Base-by-base conservation (phyloP, 1,139 yeast species). In the Scheffersomyces segobiensis region DNA sequence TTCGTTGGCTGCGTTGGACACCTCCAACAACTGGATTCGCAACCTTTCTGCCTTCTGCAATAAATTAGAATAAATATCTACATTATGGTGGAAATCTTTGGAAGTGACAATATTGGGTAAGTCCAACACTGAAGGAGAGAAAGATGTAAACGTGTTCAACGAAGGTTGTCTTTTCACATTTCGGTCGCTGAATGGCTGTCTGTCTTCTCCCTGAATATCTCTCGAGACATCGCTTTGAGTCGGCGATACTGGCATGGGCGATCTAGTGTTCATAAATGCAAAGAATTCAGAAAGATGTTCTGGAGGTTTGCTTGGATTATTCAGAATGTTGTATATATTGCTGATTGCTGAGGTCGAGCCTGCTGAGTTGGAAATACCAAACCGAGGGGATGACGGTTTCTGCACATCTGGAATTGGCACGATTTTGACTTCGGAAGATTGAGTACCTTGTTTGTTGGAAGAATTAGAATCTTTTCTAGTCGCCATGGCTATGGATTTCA, bases 1-100 rank as follows among this genome's bases (percentile, higher is more conserved):
- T 56, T 85, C 88, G 46, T 88, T 88, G 8, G 96, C 91, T 0
- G 92, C 88, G 22, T 72, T 72, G 0, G 93, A 81, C 32, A 88
- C 82, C 4, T 69, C 69, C 24, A 76, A 63, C 58, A 91, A 72
- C 1, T 89, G 84, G 14, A 72, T 65, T 18, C 86, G 74, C 64
- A 88, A 86, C 17, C 72, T 73, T 18, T 74, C 76, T 0, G 95
- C 87, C 46, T 88, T 83, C 1, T 68, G 68, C 26, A 86, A 66
- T 54, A 89, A 75, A 5, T 77, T 77, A 22, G 74, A 71, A 66
- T 87, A 87, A 2, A 84, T 73, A 7, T 69, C 74, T 10, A 82
- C 68, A 0, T 88, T 84, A 24, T 77, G 73, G 6, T 76, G 74
- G 55, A 88, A 82, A 64, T 89, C 93, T 46, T 79, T 78, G 48